These are phyloP conservation scores for Fragaria vesca DNA, from an alignment of 306 rosid species.

Conservation along the genomic window DNA sequence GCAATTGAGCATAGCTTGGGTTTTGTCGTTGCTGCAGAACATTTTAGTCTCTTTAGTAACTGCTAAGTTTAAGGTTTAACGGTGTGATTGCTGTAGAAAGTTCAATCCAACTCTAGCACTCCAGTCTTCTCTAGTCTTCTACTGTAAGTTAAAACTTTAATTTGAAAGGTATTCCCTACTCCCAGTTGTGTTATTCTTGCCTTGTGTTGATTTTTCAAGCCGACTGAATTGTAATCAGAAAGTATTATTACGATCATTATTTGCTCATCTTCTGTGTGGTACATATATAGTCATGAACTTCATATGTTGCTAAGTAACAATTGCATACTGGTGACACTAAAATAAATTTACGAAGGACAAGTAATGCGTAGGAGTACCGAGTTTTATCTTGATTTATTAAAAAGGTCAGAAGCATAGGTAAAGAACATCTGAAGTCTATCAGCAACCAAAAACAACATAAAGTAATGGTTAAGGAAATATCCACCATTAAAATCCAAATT, in stretches of 20 bases:
- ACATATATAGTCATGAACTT: neutral
- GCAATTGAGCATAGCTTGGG: neutral
- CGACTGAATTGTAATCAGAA: neutral
- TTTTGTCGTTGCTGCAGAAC: too few relatives aligned
- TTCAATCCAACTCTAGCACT: neutral
- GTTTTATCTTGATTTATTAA: neutral
- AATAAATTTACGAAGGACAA: neutral
- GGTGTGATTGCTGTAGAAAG: neutral
- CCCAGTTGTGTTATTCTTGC: neutral
- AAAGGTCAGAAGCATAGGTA: neutral
- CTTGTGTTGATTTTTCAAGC: neutral
- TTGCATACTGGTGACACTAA: neutral
- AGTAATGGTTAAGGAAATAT: neutral
- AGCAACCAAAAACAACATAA: neutral
- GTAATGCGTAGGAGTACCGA: neutral
- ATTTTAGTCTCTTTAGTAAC: neutral
- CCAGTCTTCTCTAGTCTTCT: neutral
- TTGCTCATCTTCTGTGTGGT: neutral
- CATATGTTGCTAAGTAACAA: neutral
- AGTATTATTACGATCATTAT: neutral
- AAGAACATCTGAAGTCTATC: neutral
- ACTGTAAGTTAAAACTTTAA: neutral
- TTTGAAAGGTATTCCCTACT: neutral
- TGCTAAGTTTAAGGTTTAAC: neutral
- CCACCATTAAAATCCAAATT: conserved; percentile 1